Evolutionary conservation across 2,329 filamentous ascomycete genomes (phyloP), one percentile per base, ranked within the genome.

Genomic region (Trichoderma brevicompactum): DNA sequence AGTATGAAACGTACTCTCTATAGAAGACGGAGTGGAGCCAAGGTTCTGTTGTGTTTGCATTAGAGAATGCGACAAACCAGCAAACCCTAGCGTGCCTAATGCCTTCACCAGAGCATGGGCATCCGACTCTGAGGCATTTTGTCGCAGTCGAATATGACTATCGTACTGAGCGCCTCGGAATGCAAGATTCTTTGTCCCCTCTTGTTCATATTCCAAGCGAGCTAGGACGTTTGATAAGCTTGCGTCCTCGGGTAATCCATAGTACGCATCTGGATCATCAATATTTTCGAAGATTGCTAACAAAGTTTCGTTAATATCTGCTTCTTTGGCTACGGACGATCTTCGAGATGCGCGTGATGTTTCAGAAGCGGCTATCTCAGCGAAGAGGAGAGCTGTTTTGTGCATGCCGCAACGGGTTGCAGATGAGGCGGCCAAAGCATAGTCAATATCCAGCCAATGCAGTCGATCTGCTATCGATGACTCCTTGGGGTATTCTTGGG

Each of bases 251-350:
- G 92, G 87, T 7, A 97, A 84, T 4, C 95, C 96, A 74, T 99
- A 99, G 75, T 96, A 99, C 0, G 93, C 90, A 75, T 99, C 95
- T 1, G 94, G 94, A 72, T 99, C 96, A 73, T 97, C 94, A 53
- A 99, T 91, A 67, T 92, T 94, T 73, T 92, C 90, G 75, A 95
- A 99, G 2, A 99, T 94, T 0, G 85, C 82, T 50, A 97, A 83
- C 12, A 98, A 81, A 1, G 96, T 82, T 36, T 91, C 87, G 3
- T 85, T 83, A 7, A 91, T 85, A 32, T 88, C 79, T 53, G 81
- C 74, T 69, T 84, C 79, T 69, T 80, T 81, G 54, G 81, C 73
- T 2, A 81, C 78, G 2, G 89, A 92, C 8, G 90, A 90, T 56
- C 91, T 86, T 66, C 91, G 84, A 49, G 90, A 89, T 17, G 82